phyloP scores from a whole-genome alignment of 2,329 filamentous ascomycete genomes.

The Mariannaea elegans region DNA sequence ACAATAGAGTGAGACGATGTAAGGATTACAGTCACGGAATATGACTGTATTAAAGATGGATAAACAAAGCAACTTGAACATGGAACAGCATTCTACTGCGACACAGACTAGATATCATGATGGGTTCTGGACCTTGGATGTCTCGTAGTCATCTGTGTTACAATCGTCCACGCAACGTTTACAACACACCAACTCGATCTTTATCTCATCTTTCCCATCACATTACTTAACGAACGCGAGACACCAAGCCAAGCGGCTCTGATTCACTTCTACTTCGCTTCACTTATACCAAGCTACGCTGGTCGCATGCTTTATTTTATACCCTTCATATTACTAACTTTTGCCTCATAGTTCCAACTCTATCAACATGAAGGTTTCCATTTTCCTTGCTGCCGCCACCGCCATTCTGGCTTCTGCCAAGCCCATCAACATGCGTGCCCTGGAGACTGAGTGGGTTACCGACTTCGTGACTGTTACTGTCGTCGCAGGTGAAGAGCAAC shows the following conservation, averaged over 20 bases:
- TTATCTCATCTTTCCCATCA: background rate
- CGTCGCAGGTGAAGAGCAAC: conserved; percentile 43
- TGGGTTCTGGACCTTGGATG: background rate
- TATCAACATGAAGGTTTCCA: conserved; percentile 60
- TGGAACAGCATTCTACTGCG: background rate
- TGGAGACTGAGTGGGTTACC: conserved; percentile 52
- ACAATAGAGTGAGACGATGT: background rate
- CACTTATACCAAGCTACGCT: conserved; percentile 15
- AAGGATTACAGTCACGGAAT: background rate
- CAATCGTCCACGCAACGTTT: background rate
- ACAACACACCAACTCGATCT: conserved; percentile 2
- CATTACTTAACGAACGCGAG: conserved; percentile 1
- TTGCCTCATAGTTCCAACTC: conserved; percentile 23
- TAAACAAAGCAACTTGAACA: background rate
- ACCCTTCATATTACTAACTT: conserved; percentile 34
- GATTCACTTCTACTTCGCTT: conserved; percentile 21
- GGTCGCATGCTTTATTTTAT: no score
- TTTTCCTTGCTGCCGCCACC: conserved; percentile 55
- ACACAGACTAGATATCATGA: background rate
- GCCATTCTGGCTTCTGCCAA: conserved; percentile 56
- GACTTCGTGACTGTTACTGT: conserved; percentile 57
- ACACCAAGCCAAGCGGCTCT: conserved; percentile 33
- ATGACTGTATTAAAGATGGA: background rate
- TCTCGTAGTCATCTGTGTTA: conserved; percentile 15
- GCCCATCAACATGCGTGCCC: conserved; percentile 51